Percentiles rank a stretch among this genome's conserved stretches.
Conservation (phyloP, 192 early-diverging fungal genomes). For the Haplosporangium gracile region DNA sequence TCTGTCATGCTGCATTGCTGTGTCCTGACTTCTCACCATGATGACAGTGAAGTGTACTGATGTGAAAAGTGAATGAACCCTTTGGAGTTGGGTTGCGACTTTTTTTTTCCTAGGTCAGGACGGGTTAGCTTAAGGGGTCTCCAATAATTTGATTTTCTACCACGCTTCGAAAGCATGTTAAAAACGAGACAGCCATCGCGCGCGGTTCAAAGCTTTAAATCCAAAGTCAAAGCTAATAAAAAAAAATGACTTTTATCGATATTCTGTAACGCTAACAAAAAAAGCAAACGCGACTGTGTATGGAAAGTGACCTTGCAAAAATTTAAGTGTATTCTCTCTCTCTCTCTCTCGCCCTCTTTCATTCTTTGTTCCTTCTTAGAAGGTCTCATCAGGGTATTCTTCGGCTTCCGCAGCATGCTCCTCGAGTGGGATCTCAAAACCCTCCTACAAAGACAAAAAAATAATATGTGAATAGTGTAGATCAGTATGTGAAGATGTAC, state of each 20-base stretch:
- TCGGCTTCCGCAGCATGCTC: conserved; percentile 59
- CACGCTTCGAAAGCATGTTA: too few relatives aligned
- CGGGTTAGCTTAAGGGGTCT: background rate
- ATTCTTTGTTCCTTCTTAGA: conserved; percentile 46
- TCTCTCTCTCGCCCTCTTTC: background rate
- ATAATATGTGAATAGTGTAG: background rate
- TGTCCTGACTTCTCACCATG: conserved; percentile 36
- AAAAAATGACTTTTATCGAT: background rate
- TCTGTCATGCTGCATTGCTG: background rate
- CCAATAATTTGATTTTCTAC: background rate
- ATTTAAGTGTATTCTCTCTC: background rate
- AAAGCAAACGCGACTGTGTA: background rate
- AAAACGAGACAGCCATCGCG: background rate
- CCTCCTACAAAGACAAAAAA: conserved; percentile 68
- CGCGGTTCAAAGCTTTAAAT: background rate
- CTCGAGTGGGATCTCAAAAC: conserved; percentile 81
- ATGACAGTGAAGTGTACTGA: conserved; percentile 10
- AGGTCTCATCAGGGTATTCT: conserved; percentile 73
- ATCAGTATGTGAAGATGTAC: background rate
- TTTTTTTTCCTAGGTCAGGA: background rate
- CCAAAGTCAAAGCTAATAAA: background rate
- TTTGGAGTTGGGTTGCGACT: background rate
- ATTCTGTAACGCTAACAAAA: background rate
- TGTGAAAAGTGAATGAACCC: conserved; percentile 12
- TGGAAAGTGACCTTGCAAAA: background rate